Conservation (phyloP, 1,139 yeast species). For the Hansenula lynferdii region DNA sequence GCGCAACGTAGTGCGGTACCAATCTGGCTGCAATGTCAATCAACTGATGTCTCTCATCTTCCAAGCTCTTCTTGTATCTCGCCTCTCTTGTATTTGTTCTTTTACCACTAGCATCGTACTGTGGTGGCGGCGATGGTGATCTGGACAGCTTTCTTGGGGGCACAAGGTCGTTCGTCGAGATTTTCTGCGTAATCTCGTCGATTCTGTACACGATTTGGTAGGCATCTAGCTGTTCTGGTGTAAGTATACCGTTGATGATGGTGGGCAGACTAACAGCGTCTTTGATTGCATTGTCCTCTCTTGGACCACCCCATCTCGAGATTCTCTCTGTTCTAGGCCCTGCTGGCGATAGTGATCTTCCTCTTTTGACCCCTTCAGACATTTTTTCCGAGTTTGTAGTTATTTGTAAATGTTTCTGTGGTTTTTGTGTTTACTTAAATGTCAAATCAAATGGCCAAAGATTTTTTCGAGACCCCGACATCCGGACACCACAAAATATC, state of each 20-base stretch:
- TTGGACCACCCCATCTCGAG: constrained; percentile 28
- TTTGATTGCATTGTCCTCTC: constrained; percentile 8
- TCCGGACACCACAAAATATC: not conserved
- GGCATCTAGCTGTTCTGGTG: constrained; percentile 84
- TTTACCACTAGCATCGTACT: constrained; percentile 76
- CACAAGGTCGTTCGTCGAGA: constrained; percentile 39
- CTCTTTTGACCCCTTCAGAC: constrained; percentile 5
- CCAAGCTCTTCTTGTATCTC: constrained; percentile 55
- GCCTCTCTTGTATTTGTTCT: constrained; percentile 81
- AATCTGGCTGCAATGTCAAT: constrained; percentile 68
- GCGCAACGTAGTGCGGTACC: constrained; percentile 80
- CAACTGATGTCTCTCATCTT: constrained; percentile 73
- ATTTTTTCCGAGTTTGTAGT: too few species aligned
- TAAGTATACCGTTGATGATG: constrained; percentile 46
- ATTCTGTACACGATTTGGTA: constrained; percentile 72
- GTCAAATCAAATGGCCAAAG: not conserved
- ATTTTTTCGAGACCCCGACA: not conserved
- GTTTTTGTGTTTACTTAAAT: too few species aligned
- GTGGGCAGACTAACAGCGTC: constrained; percentile 30
- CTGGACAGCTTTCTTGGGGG: constrained; percentile 33
- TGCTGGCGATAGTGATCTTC: constrained; percentile 6
- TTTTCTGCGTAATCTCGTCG: constrained; percentile 69
- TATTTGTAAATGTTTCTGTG: too few species aligned
- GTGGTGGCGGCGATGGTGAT: constrained; percentile 93
- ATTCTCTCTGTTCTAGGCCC: constrained; percentile 1